phyloP scores from a whole-genome alignment of 2,329 filamentous ascomycete genomes.

The Neofusicoccum umdonicola region DNA sequence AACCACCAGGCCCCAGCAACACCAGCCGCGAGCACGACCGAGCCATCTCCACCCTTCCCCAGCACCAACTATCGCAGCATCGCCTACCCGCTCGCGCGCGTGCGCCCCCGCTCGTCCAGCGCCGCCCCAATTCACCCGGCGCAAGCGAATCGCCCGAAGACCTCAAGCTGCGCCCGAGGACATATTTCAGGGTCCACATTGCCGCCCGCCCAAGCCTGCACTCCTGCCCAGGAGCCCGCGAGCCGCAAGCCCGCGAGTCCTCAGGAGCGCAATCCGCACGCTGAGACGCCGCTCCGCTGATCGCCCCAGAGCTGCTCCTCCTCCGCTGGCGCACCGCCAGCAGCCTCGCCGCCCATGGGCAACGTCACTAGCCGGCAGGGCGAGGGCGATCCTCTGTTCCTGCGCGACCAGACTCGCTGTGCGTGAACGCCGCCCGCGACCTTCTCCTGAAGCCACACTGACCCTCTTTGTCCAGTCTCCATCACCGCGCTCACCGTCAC shows the following conservation, averaged over 20 bases:
- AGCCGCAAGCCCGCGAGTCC: constrained; percentile 6
- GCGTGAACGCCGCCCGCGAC: constrained; percentile 37
- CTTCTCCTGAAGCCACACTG: constrained; percentile 7
- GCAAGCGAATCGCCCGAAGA: background rate
- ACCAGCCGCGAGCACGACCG: background rate
- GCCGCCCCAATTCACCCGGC: constrained; percentile 5
- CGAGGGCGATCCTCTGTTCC: constrained; percentile 74
- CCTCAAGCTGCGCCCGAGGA: background rate
- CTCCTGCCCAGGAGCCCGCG: constrained; percentile 10
- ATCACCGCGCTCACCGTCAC: constrained; percentile 80
- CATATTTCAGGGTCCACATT: constrained; percentile 7
- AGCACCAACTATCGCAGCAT: constrained; percentile 6
- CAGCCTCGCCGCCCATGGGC: constrained; percentile 63
- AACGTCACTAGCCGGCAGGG: constrained; percentile 82
- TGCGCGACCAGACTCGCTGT: constrained; percentile 93
- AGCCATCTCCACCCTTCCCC: background rate
- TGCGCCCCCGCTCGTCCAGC: background rate
- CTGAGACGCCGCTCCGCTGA: background rate
- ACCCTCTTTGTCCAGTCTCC: constrained; percentile 60
- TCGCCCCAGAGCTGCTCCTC: background rate
- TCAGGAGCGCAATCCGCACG: background rate
- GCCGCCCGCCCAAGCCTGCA: background rate
- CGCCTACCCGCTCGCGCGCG: background rate
- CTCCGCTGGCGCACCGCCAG: constrained; percentile 12
- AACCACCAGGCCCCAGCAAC: background rate